Percentiles rank a stretch among this genome's conserved stretches.
Conservation (phyloP, 2,329 filamentous ascomycete species). For the Zymoseptoria brevis region DNA sequence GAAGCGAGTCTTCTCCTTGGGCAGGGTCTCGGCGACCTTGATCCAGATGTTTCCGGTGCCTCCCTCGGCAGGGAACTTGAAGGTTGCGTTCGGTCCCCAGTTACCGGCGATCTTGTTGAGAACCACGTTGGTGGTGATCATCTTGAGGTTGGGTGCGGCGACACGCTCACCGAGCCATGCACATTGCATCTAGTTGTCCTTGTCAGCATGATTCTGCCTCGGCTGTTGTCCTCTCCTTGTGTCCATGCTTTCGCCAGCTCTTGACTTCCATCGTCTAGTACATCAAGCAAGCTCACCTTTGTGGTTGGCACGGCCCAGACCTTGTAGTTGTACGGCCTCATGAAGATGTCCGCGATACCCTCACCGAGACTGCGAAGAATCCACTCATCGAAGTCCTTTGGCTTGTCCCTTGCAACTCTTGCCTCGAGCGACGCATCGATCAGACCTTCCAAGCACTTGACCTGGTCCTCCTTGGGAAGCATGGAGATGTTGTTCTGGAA, state of each 20-base stretch:
- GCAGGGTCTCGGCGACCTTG: conserved; percentile 85
- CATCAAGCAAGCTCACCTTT: conserved; percentile 55
- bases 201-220: conserved; percentile 12
- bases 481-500: conserved; percentile 99
- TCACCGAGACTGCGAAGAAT: conserved; percentile 85
- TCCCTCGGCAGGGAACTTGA: conserved; percentile 92
- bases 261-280: neutral
- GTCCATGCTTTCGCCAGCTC: neutral
- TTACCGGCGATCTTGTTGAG: conserved; percentile 91
- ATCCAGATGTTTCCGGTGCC: conserved; percentile 99
- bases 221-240: neutral
- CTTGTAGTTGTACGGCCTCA: conserved; percentile 99
- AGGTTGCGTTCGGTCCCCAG: conserved; percentile 97
- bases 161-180: conserved; percentile 98
- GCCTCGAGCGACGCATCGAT: conserved; percentile 87
- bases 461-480: conserved; percentile 94
- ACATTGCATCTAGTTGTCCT: conserved; percentile 77
- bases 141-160: conserved; percentile 91
- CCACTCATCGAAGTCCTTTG: conserved; percentile 97
- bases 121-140: conserved; percentile 86
- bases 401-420: conserved; percentile 82
- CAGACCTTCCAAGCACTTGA: conserved; percentile 86
- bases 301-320: conserved; percentile 98
- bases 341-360: conserved; percentile 90
- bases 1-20: conserved; percentile 83